phyloP scores from a whole-genome alignment of 2,329 filamentous ascomycete species.

The Trichoderma gracile region DNA sequence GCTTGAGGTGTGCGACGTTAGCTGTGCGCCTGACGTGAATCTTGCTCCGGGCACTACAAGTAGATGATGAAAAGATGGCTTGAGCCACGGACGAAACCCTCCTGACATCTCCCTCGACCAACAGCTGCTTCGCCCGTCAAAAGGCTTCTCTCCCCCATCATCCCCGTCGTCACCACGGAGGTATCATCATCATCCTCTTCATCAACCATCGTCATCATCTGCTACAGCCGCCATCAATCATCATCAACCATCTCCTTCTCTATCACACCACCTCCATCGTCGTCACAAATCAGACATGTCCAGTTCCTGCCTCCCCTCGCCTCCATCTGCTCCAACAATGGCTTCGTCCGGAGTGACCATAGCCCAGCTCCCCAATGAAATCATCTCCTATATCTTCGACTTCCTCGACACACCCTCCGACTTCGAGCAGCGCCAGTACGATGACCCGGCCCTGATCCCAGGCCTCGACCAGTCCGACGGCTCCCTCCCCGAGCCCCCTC shows the following conservation, averaged over 20 bases:
- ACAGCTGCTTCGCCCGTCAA: neutral
- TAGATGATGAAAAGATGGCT: neutral
- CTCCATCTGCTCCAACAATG: neutral
- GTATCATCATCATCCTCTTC: neutral
- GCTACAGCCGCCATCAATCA: neutral
- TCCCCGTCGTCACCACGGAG: neutral
- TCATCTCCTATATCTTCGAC: constrained; percentile 59
- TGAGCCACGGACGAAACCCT: neutral
- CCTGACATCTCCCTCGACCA: neutral
- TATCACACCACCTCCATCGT: neutral
- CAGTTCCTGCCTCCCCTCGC: neutral
- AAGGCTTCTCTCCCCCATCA: neutral
- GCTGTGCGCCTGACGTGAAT: neutral
- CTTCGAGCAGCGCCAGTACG: constrained; percentile 50
- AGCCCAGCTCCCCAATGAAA: constrained; percentile 58
- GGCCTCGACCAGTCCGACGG: constrained; percentile 13
- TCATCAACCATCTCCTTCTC: neutral
- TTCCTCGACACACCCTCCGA: constrained; percentile 53
- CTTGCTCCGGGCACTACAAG: neutral
- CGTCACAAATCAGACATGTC: neutral
- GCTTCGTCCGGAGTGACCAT: constrained; percentile 1
- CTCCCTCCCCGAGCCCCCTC: constrained; percentile 15
- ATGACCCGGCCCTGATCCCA: constrained; percentile 47
- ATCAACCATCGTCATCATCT: neutral
- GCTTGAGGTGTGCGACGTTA: neutral